Conservation (phyloP, 768 basidiomycete genomes). For the Astraeus odoratus region DNA sequence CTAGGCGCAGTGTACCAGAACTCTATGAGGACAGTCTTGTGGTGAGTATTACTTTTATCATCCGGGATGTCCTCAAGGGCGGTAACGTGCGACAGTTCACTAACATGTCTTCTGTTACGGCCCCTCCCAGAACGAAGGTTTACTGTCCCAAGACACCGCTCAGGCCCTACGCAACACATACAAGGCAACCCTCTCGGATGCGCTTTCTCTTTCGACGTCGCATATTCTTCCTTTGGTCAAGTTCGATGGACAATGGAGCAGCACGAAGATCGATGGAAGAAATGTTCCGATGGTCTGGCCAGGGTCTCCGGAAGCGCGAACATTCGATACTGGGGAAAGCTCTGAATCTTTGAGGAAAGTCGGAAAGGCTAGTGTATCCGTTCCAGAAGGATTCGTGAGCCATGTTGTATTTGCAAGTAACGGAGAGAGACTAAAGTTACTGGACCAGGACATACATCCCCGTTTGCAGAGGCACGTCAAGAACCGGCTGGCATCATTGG, state of each 20-base stretch:
- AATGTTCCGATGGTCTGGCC: conserved; percentile 46
- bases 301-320: conserved; percentile 41
- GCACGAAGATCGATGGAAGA: conserved; percentile 7
- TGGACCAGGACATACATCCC: conserved; percentile 63
- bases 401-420: not conserved
- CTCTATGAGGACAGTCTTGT: conserved; percentile 76
- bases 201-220: conserved; percentile 44
- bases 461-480: conserved; percentile 77
- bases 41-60: conserved; percentile 35
- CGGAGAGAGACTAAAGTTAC: not conserved
- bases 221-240: conserved; percentile 48
- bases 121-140: conserved; percentile 18
- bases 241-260: conserved; percentile 61
- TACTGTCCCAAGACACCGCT: conserved; percentile 47
- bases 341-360: conserved; percentile 45
- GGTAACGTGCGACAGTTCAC: not conserved
- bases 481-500: conserved; percentile 62
- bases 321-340: conserved; percentile 66
- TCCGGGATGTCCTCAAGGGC: not conserved
- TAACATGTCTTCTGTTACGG: not conserved
- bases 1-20: conserved; percentile 68
- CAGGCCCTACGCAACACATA: conserved; percentile 46
- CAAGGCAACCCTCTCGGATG: conserved; percentile 55
- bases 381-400: conserved; percentile 60
- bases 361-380: conserved; percentile 61